Percentiles rank a stretch among this genome's conserved stretches.
phyloP scores from a whole-genome alignment of 208 protist species.

The Trypanosoma grayi region DNA sequence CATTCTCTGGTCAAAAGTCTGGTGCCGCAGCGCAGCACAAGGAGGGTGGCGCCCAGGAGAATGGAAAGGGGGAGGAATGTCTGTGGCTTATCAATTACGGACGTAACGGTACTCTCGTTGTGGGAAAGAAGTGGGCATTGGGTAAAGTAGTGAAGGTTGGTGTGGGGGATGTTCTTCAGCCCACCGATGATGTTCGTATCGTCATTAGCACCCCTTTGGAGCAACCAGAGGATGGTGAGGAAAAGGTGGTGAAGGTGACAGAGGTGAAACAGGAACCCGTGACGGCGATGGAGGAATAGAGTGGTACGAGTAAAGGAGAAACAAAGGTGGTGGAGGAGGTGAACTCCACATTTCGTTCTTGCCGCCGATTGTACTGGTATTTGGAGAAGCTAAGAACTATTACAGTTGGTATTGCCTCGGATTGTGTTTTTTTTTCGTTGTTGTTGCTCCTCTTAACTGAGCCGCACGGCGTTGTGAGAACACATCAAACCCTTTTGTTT shows the following conservation, averaged over 20 bases:
- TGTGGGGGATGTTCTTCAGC: slow-evolving; percentile 28
- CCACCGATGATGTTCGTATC: slow-evolving; percentile 39
- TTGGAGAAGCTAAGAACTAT: background rate
- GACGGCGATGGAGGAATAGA: slow-evolving; percentile 9
- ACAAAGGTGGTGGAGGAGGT: background rate
- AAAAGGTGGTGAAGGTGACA: slow-evolving; percentile 15
- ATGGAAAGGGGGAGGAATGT: slow-evolving; percentile 7
- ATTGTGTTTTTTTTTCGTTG: slow-evolving; percentile 11
- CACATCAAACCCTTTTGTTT: too few species aligned
- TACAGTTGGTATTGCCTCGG: background rate
- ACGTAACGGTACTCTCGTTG: slow-evolving; percentile 56
- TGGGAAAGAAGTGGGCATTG: slow-evolving; percentile 37
- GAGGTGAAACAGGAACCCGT: background rate
- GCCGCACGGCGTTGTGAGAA: too few species aligned
- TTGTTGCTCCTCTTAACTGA: too few species aligned
- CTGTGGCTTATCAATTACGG: slow-evolving; percentile 75
- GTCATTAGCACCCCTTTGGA: background rate
- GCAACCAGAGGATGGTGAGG: background rate
- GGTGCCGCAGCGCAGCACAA: background rate
- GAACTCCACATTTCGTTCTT: slow-evolving; percentile 3
- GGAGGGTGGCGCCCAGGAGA: slow-evolving; percentile 4
- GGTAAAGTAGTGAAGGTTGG: slow-evolving; percentile 42
- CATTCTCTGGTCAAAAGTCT: background rate
- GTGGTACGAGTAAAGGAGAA: background rate
- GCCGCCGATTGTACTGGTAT: background rate